Conservation (phyloP, 495 filamentous ascomycete genomes). For the Achaetomiella virescens region DNA sequence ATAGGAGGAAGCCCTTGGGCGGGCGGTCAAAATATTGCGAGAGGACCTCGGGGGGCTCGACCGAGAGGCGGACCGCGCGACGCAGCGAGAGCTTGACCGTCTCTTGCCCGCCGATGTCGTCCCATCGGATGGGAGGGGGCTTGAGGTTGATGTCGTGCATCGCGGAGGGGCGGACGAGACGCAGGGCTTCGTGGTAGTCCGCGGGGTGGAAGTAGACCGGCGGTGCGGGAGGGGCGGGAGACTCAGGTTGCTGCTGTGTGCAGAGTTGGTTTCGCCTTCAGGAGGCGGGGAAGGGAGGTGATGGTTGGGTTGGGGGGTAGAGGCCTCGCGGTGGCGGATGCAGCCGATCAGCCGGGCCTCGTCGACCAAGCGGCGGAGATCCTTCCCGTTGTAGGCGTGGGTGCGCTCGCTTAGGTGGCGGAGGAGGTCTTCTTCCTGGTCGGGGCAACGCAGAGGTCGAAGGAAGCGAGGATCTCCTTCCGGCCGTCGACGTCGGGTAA, state of each 20-base stretch:
- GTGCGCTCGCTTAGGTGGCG: slow-evolving; percentile 44
- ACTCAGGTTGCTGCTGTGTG: not conserved
- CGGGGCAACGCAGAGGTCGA: slow-evolving; percentile 34
- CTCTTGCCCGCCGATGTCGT: slow-evolving; percentile 84
- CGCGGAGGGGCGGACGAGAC: slow-evolving; percentile 62
- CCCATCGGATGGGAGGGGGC: slow-evolving; percentile 79
- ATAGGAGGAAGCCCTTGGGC: slow-evolving; percentile 80
- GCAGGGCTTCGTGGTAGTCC: slow-evolving; percentile 41
- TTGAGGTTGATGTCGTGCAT: slow-evolving; percentile 89
- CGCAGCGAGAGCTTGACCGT: slow-evolving; percentile 60
- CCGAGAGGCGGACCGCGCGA: slow-evolving; percentile 28
- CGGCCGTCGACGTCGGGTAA: slow-evolving; percentile 68
- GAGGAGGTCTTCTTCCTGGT: slow-evolving; percentile 34
- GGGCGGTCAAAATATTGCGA: slow-evolving; percentile 44
- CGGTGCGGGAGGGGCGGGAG: not conserved
- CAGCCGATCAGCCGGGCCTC: slow-evolving; percentile 30
- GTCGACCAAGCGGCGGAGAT: slow-evolving; percentile 40
- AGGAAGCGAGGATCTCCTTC: slow-evolving; percentile 62
- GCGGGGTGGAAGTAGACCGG: slow-evolving; percentile 25
- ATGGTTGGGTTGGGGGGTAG: not conserved
- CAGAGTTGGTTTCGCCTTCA: not conserved
- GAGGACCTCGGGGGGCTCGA: slow-evolving; percentile 50
- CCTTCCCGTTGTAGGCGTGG: slow-evolving; percentile 49
- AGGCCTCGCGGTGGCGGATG: slow-evolving; percentile 3
- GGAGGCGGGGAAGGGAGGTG: slow-evolving; percentile 4